Percentiles rank a stretch among this genome's conserved stretches.
These are phyloP conservation scores for Ziziphus jujuba DNA, from an alignment of 306 rosid species.

Conservation along the genomic window DNA sequence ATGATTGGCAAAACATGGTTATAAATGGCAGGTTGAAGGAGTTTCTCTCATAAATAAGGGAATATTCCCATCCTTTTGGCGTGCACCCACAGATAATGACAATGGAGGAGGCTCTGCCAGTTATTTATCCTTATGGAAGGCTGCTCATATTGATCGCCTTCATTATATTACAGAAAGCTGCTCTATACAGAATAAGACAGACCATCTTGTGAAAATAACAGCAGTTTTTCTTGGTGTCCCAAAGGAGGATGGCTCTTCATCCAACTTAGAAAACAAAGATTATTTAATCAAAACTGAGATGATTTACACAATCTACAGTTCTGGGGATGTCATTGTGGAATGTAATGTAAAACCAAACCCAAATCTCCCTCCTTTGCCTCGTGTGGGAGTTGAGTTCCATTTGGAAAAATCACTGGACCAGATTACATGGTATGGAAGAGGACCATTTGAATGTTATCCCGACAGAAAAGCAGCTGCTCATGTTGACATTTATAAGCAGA, in stretches of 20 bases:
- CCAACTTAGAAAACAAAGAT: constrained; percentile 35
- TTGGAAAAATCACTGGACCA: constrained; percentile 68
- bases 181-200: constrained; percentile 41
- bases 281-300: constrained; percentile 50
- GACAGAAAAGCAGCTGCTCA: constrained; percentile 94
- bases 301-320: constrained; percentile 58
- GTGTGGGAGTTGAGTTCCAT: constrained; percentile 74
- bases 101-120: constrained; percentile 73
- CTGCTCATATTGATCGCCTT: constrained; percentile 62
- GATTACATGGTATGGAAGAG: constrained; percentile 87
- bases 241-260: constrained; percentile 29
- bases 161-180: constrained; percentile 59
- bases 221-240: constrained; percentile 57
- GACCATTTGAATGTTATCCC: constrained; percentile 91
- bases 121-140: constrained; percentile 76
- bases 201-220: constrained; percentile 39
- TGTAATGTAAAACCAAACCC: constrained; percentile 61
- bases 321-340: constrained; percentile 76
- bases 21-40: constrained; percentile 62
- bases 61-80: constrained; percentile 82
- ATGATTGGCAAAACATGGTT: not conserved
- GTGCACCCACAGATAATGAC: constrained; percentile 91
- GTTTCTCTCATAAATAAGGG: constrained; percentile 65
- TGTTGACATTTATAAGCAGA: constrained; percentile 62
- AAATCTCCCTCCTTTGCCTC: constrained; percentile 91